phyloP scores from a whole-genome alignment of 2,329 filamentous ascomycete species.

The Ophiosphaerella narmari region DNA sequence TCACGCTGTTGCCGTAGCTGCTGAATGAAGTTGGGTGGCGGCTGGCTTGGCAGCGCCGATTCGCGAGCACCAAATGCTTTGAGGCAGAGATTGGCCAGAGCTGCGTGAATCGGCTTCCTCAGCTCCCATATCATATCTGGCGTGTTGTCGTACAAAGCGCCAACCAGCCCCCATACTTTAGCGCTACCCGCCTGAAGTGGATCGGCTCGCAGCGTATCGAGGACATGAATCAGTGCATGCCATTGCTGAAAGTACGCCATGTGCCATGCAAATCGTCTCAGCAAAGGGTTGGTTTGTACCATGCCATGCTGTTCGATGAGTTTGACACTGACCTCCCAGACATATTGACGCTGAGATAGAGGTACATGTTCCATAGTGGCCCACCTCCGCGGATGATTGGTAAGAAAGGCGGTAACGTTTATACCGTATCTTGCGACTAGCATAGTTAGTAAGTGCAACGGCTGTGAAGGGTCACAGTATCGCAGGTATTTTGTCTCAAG shows the following conservation, averaged over 20 bases:
- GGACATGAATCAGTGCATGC: slow-evolving; percentile 62
- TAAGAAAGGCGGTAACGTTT: slow-evolving; percentile 73
- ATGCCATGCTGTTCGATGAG: slow-evolving; percentile 70
- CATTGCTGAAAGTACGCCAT: slow-evolving; percentile 65
- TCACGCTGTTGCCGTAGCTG: not conserved
- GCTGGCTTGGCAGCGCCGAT: not conserved
- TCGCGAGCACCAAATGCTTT: slow-evolving; percentile 14
- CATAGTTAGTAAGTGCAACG: slow-evolving; percentile 63
- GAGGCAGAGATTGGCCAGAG: slow-evolving; percentile 18
- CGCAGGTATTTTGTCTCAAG: slow-evolving; percentile 45
- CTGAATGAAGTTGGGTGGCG: not conserved
- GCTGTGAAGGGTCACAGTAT: slow-evolving; percentile 52
- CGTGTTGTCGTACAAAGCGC: slow-evolving; percentile 41
- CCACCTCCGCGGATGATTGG: slow-evolving; percentile 66
- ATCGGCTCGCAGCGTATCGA: slow-evolving; percentile 46
- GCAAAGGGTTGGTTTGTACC: slow-evolving; percentile 63
- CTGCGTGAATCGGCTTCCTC: slow-evolving; percentile 19
- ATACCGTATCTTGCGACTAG: slow-evolving; percentile 70
- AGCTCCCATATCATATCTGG: slow-evolving; percentile 10
- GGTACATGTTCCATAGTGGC: slow-evolving; percentile 67
- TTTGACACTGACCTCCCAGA: slow-evolving; percentile 47
- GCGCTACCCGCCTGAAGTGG: slow-evolving; percentile 31
- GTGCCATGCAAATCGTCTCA: slow-evolving; percentile 64
- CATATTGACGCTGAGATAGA: slow-evolving; percentile 55
- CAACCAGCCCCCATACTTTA: slow-evolving; percentile 43